Evolutionary conservation across 73 alveolate genomes (phyloP), one percentile per base, ranked within the genome.

Genomic region (Effrenium voratum): DNA sequence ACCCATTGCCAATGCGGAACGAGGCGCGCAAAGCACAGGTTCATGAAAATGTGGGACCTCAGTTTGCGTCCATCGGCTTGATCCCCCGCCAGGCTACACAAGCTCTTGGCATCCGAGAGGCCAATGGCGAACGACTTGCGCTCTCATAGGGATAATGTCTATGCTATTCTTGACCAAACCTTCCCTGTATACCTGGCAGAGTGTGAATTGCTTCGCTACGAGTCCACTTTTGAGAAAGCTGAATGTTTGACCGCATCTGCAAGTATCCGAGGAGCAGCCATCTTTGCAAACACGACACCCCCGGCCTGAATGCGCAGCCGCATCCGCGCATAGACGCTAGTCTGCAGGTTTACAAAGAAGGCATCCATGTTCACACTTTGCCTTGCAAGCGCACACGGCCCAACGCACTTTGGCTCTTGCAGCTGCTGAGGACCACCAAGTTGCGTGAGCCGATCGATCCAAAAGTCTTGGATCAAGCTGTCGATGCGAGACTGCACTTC

Each of bases 11-110:
- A n/a, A n/a, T n/a, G n/a, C n/a, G n/a, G n/a, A n/a, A 47, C 82
- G 38, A 72, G 82, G 49, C 82, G 5, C 95, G 72, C 95, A 30
- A 87, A 87, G 95, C 95, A 87, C 83, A 87, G n/a, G 84, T 87
- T 87, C 55, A 87, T 36, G 68, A 87, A 87, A 13, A 87, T 87
- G 72, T 87, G 95, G 6, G 95, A 87, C 95, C 95, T 79, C 10
- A 3, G 60, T 38, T 26, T 76, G 87, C 28, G 63, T 3, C 15
- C 36, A 4, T 22, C 75, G 15, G 12, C 75, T 4, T 10, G 3
- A 60, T 60, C 40, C 8, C 5, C 38, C n/a, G 38, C 8, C 36
- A 36, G 5, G 40, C 15, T 16, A 15, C 8, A 3, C 15, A 4
- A 32, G 75, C 12, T 60, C 38, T 22, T 72, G n/a, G 82, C 82